A percentile compares a stretch with the other conserved stretches of the same genome.
Conservation (phyloP, 257 asterid species). For the Eustoma russellianum region DNA sequence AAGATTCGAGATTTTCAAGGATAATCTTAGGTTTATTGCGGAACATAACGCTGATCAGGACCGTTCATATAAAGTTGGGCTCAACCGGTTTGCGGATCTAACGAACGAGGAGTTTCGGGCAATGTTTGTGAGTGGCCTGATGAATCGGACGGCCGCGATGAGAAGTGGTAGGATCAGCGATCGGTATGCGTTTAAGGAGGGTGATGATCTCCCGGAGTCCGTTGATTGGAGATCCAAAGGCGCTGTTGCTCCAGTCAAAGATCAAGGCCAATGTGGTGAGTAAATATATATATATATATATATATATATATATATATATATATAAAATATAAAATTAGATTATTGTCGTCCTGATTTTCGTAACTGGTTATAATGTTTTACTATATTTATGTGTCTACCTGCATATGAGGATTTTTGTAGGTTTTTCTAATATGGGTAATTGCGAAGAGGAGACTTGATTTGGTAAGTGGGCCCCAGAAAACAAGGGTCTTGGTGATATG, state of each 20-base stretch:
- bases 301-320: background rate
- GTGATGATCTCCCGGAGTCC: slow-evolving; percentile 53
- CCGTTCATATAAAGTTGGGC: slow-evolving; percentile 46
- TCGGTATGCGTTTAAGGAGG: slow-evolving; percentile 45
- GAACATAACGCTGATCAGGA: slow-evolving; percentile 46
- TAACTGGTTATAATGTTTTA: background rate
- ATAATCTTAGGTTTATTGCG: slow-evolving; percentile 51
- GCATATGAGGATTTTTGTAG: background rate
- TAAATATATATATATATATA: background rate
- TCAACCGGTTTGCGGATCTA: slow-evolving; percentile 76
- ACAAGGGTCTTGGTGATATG: background rate
- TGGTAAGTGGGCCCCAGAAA: slow-evolving; percentile 4
- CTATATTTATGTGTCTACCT: background rate
- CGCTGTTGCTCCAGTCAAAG: slow-evolving; percentile 73
- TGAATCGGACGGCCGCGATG: slow-evolving; percentile 24
- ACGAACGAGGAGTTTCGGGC: slow-evolving; percentile 65
- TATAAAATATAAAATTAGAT: background rate
- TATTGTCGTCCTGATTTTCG: background rate
- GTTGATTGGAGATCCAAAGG: slow-evolving; percentile 90
- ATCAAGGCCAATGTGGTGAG: slow-evolving; percentile 93
- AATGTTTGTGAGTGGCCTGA: slow-evolving; percentile 43
- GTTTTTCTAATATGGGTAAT: background rate
- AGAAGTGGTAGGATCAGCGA: slow-evolving; percentile 19
- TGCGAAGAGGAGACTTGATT: background rate
- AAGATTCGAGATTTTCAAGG: slow-evolving; percentile 67